Conservation (phyloP, 306 rosid species). For the Malus domestica region ASM211411v1 NC_041791.1:7181501-7182000, state of each 20-base stretch:
- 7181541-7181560: slow-evolving; percentile 67
- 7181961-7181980: slow-evolving; percentile 57
- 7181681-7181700: slow-evolving; percentile 58
- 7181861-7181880: slow-evolving; percentile 50
- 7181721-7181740: slow-evolving; percentile 67
- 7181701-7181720: slow-evolving; percentile 64
- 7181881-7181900: slow-evolving; percentile 34
- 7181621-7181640: not conserved
- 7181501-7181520: slow-evolving; percentile 68
- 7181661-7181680: slow-evolving; percentile 14
- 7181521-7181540: slow-evolving; percentile 65
- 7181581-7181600: not conserved
- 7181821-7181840: slow-evolving; percentile 30
- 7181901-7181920: slow-evolving; percentile 58
- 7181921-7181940: slow-evolving; percentile 61
- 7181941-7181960: slow-evolving; percentile 70
- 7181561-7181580: slow-evolving; percentile 44
- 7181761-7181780: slow-evolving; percentile 71
- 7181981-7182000: slow-evolving; percentile 27
- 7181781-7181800: slow-evolving; percentile 49
- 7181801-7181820: slow-evolving; percentile 65
- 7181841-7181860: slow-evolving; percentile 64
- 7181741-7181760: slow-evolving; percentile 78
- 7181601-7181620: not conserved
- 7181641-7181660: not conserved